phyloP scores from a whole-genome alignment of 768 basidiomycete genomes.

The Suillus paluster region DNA sequence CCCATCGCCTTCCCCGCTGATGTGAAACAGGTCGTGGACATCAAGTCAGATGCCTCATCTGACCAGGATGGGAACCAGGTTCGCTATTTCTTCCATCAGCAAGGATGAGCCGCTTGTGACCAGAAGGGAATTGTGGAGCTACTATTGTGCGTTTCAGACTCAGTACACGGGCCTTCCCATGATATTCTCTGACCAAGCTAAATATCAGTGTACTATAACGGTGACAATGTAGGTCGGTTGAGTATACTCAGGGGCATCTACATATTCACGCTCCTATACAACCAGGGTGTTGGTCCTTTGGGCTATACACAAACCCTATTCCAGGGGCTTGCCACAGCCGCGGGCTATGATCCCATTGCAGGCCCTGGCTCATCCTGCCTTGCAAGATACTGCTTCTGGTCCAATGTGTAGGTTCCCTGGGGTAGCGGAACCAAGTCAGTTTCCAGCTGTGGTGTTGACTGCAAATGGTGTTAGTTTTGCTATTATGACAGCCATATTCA shows the following conservation, averaged over 20 bases:
- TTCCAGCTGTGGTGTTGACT: conserved; percentile 74
- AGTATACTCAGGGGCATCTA: not conserved
- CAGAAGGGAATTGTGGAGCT: conserved; percentile 77
- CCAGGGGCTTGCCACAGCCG: conserved; percentile 68
- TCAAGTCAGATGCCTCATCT: conserved; percentile 9
- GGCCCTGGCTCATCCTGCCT: conserved; percentile 75
- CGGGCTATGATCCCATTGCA: conserved; percentile 73
- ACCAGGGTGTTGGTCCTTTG: conserved; percentile 68
- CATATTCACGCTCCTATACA: not conserved
- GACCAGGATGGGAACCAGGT: conserved; percentile 17
- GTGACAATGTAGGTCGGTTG: conserved; percentile 62
- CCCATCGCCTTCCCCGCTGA: conserved; percentile 6
- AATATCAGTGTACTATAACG: conserved; percentile 75
- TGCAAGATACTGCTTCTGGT: conserved; percentile 59
- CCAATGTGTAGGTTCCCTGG: conserved; percentile 82
- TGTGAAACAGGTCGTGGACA: conserved; percentile 16
- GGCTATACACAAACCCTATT: conserved; percentile 76
- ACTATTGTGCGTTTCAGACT: conserved; percentile 58
- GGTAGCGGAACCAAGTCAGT: conserved; percentile 72
- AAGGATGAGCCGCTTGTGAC: conserved; percentile 72
- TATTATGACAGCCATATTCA: conserved; percentile 81
- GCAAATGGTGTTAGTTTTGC: conserved; percentile 80
- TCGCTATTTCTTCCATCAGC: conserved; percentile 45
- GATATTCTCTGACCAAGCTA: not conserved
- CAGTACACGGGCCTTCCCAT: too few relatives aligned